Evolutionary conservation across 495 filamentous ascomycete species (phyloP), one percentile per base, ranked within the genome.

Genomic region (Podospora pseudopauciseta): DNA sequence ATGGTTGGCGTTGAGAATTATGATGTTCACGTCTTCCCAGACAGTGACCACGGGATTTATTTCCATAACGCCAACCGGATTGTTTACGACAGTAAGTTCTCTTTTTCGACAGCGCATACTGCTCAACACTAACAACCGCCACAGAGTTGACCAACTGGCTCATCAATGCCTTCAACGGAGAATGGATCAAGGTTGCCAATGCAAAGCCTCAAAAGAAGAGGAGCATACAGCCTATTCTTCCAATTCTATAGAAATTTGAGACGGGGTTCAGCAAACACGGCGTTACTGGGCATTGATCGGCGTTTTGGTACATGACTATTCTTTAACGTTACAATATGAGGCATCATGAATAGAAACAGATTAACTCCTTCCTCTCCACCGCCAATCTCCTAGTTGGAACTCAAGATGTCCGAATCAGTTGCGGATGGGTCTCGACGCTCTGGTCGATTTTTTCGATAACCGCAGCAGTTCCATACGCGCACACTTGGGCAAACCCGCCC

Each of bases 111-210:
- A 7, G 3, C 5, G 39, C 2, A 63, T 78, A 44, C 78, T 79
- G n/a, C 18, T 58, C 4, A 26, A 58, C 23, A 9, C 55, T 58
- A 58, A 58, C 55, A 19, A 80, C 75, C 27, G 60, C 20, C 63
- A 34, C 68, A 97, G 94, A 92, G 77, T 81, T 99, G 19, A 88
- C 85, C 67, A 96, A 90, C 78, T 99, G 95, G 94, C 86, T 99
- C 65, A 85, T 97, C 76, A 97, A 97, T 75, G 95, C 96, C 0
- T 98, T 99, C 78, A 98, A 97, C 71, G 96, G 94, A 27, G 94
- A 97, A 76, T 99, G 94, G 91, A 77, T 93, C 62, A 88, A 88
- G 69, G 87, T 91, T n/a, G 82, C 84, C 5, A 79, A 89, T 56
- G 86, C 93, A 5, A 85, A 87, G 70, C 92, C 93, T 19, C 65